Percentiles rank a stretch among this genome's conserved stretches.
These are phyloP conservation scores for Sugiyamaella grinbergsii DNA, from an alignment of 1,139 yeast genomes.

Conservation along the genomic window DNA sequence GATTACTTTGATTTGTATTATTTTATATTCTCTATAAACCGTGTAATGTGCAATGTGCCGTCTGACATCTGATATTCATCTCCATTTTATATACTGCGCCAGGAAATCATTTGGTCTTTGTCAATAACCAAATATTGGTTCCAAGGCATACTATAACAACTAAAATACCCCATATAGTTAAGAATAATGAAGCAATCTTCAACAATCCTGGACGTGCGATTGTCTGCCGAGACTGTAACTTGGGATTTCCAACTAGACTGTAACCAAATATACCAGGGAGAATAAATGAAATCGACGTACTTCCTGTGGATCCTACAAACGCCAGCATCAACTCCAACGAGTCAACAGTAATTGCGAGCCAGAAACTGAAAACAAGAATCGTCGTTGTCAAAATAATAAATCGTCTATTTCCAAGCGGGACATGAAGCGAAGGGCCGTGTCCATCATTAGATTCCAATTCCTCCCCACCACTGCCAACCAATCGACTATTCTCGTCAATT, in stretches of 20 bases:
- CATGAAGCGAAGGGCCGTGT: conserved; percentile 27
- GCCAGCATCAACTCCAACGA: conserved; percentile 87
- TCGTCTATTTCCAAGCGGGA: conserved; percentile 54
- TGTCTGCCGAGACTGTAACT: conserved; percentile 22
- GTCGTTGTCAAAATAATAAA: conserved; percentile 66
- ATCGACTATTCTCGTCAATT: conserved; percentile 22
- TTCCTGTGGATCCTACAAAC: conserved; percentile 93
- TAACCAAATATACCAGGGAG: conserved; percentile 90
- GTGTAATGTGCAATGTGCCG: neutral
- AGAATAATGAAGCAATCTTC: conserved; percentile 60
- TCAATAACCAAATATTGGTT: conserved; percentile 56
- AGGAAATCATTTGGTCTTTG: conserved; percentile 4
- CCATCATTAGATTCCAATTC: conserved; percentile 17
- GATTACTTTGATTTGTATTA: too few relatives aligned
- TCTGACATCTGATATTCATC: neutral
- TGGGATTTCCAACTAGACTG: conserved; percentile 48
- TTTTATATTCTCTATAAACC: conserved; percentile 1
- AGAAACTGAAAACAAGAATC: conserved; percentile 63
- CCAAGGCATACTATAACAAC: conserved; percentile 80
- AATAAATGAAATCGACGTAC: conserved; percentile 89
- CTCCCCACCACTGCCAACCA: conserved; percentile 8
- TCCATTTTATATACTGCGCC: neutral
- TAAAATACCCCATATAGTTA: conserved; percentile 71
- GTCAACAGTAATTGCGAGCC: conserved; percentile 73
- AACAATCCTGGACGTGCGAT: conserved; percentile 40